Base-by-base conservation (phyloP, 2,329 filamentous ascomycete species). In the Davidsoniella eucalypti region DNA sequence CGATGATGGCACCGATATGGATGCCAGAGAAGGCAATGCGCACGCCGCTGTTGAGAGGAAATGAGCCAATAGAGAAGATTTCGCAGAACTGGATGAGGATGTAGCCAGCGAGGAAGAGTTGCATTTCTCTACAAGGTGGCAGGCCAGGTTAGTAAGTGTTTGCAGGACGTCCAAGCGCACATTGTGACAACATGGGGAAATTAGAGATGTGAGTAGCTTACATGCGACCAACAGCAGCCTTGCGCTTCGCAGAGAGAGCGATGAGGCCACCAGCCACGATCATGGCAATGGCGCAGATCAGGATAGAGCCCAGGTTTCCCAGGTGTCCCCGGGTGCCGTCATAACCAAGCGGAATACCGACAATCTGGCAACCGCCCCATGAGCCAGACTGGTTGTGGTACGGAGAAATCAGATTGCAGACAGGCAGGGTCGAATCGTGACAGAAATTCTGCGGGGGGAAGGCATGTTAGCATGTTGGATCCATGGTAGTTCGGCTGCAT, bases 201-300 rank as follows among this genome's bases (percentile, higher is more conserved):
- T 44, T 18, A 39, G 17, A 44, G 26, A 49, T n/a, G 25, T 25
- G 38, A 14, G 33, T 10, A 12, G 58, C 73, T 54, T 68, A 93
- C 87, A 87, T 84, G 69, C 92, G 75, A 54, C 92, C 92, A 44
- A 98, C 92, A 51, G 92, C 92, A 51, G 92, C 92, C 64, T 84
- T 81, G 69, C 98, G 96, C 63, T 76, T 78, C 60, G 96, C 84
- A 17, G 92, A 94, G 57, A 78, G 75, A 67, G 82, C 76, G 64
- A 96, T 59, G 52, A 98, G 69, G 57, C 82, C 80, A 9, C 68
- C 60, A 4, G 82, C 71, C 7, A 75, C 67, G 18, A 76, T 59
- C 57, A 98, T 88, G 39, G 88, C 86, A 55, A 94, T 63, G 55
- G 73, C 86, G 55, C 78, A 83, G 39, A 96, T 64, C 43, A 98